phyloP scores from a whole-genome alignment of 108 stramenopile genomes.

The Cylindrotheca fusiformis region DNA sequence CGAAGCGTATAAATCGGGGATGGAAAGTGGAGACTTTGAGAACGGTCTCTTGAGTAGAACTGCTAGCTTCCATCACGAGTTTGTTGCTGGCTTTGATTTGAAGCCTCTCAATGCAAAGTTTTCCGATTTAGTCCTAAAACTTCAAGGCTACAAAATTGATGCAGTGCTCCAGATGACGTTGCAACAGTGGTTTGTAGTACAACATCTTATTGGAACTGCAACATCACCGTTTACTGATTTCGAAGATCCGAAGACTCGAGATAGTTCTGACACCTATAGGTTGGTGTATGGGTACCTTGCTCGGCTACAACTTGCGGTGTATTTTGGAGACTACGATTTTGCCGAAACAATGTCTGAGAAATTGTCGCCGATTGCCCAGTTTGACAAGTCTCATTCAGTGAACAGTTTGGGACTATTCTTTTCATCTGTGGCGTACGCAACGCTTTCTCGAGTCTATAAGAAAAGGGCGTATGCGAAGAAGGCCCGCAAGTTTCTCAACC shows the following conservation, averaged over 20 bases:
- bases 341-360: constrained; percentile 2
- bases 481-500: neutral
- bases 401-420: constrained; percentile 4
- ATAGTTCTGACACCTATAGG: constrained; percentile 5
- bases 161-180: constrained; percentile 1
- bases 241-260: neutral
- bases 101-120: neutral
- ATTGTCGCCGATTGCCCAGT: neutral
- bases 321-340: constrained; percentile 7
- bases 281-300: constrained; percentile 2
- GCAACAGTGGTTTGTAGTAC: constrained; percentile 6
- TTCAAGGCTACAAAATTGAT: constrained; percentile 13
- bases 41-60: constrained; percentile 2
- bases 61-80: neutral
- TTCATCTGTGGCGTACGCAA: neutral
- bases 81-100: constrained; percentile 1
- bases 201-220: constrained; percentile 1
- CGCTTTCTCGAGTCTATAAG: neutral
- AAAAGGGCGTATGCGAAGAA: constrained; percentile 3
- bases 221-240: neutral
- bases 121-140: neutral
- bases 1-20: constrained; percentile 2
- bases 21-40: constrained; percentile 23
- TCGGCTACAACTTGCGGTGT: constrained; percentile 6
- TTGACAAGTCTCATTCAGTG: constrained; percentile 3